Evolutionary conservation across 768 basidiomycete species (phyloP).

Genomic region (Boletus subparvulus): DNA sequence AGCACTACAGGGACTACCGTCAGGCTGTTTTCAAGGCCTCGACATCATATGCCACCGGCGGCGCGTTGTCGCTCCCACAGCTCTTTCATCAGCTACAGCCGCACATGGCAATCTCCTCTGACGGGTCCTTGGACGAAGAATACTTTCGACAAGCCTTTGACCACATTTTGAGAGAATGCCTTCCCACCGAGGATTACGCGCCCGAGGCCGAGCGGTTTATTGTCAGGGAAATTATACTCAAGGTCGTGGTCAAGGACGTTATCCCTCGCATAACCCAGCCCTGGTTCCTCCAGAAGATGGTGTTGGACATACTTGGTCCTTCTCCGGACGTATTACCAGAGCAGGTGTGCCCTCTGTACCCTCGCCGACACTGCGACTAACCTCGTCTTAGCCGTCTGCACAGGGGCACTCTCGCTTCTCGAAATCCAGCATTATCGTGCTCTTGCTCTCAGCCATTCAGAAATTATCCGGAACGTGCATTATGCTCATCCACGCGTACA

Average conservation of each 20-base stretch:
- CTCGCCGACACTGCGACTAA: background rate
- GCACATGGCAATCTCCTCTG: slow-evolving; percentile 72
- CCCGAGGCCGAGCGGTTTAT: slow-evolving; percentile 75
- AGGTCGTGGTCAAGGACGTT: slow-evolving; percentile 67
- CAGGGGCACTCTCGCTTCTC: slow-evolving; percentile 37
- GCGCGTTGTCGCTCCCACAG: slow-evolving; percentile 56
- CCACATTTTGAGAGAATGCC: slow-evolving; percentile 65
- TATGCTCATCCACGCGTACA: slow-evolving; percentile 65
- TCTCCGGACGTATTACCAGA: slow-evolving; percentile 25
- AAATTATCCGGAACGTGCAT: slow-evolving; percentile 68
- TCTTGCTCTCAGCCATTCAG: slow-evolving; percentile 74
- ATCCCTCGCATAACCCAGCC: slow-evolving; percentile 75
- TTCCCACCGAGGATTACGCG: slow-evolving; percentile 77
- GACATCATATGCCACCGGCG: slow-evolving; percentile 71
- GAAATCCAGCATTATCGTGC: slow-evolving; percentile 58
- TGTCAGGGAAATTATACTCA: slow-evolving; percentile 79
- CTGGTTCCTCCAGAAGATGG: slow-evolving; percentile 81
- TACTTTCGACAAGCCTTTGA: slow-evolving; percentile 83
- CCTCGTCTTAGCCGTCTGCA: slow-evolving; percentile 22
- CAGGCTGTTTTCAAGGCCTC: slow-evolving; percentile 58
- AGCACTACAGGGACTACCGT: slow-evolving; percentile 80
- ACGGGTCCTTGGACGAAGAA: slow-evolving; percentile 66
- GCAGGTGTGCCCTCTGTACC: slow-evolving; percentile 16
- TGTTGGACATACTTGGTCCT: slow-evolving; percentile 65
- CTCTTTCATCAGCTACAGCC: slow-evolving; percentile 83